A percentile compares a stretch with the other conserved stretches of the same genome.
These are phyloP conservation scores for Cenchrus fungigraminus DNA, from an alignment of 176 grass and related monocot species.

Conservation along the genomic window DNA sequence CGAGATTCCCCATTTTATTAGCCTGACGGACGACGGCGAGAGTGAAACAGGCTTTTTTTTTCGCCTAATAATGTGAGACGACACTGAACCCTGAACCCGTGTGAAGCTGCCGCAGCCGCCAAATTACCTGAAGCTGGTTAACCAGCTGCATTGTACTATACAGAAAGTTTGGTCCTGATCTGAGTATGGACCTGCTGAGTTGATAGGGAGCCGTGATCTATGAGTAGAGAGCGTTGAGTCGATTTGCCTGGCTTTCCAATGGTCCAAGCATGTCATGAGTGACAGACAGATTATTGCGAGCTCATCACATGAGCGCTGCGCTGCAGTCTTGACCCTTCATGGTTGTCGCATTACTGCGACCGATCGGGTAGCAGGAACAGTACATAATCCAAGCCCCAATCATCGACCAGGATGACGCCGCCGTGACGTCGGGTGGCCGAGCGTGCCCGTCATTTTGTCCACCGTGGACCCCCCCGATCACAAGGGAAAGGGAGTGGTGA, in stretches of 20 bases:
- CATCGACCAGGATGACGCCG: slow-evolving; percentile 23
- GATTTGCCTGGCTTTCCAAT: background rate
- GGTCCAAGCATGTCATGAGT: slow-evolving; percentile 11
- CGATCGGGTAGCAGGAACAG: slow-evolving; percentile 1
- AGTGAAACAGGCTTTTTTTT: background rate
- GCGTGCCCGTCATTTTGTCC: background rate
- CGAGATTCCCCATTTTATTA: background rate
- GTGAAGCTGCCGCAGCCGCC: background rate
- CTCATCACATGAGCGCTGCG: slow-evolving; percentile 46
- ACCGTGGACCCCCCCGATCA: background rate
- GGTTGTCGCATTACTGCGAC: slow-evolving; percentile 35
- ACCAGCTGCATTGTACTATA: background rate
- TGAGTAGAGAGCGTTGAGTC: background rate
- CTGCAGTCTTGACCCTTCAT: background rate
- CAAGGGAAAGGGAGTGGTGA: background rate
- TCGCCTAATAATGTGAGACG: background rate
- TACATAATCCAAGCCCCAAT: slow-evolving; percentile 27
- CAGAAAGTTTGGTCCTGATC: background rate
- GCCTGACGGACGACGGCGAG: background rate
- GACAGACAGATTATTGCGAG: background rate
- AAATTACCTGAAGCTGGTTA: background rate
- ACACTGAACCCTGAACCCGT: no score
- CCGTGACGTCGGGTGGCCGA: slow-evolving; percentile 1
- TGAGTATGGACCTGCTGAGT: slow-evolving; percentile 4
- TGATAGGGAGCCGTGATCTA: background rate